Percentiles rank a stretch among this genome's conserved stretches.
Conservation (phyloP, 2,329 filamentous ascomycete species). For the Colletotrichum theobromicola region DNA sequence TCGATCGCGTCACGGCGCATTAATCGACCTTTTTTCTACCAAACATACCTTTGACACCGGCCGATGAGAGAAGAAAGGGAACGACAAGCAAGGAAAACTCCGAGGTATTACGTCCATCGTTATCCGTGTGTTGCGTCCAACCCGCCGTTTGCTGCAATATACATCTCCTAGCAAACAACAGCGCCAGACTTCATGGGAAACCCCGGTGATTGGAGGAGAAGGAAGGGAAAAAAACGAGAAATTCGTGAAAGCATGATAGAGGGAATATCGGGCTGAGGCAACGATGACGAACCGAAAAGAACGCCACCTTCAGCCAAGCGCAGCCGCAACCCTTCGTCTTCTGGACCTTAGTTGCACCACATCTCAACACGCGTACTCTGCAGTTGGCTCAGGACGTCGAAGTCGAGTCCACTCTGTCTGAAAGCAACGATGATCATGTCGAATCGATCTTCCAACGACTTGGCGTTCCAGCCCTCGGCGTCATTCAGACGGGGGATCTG, state of each 20-base stretch:
- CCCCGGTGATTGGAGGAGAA: background rate
- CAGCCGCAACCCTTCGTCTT: constrained; percentile 2
- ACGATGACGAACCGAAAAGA: background rate
- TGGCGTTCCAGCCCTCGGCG: constrained; percentile 38
- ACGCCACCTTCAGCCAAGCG: background rate
- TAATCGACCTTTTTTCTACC: constrained; percentile 17
- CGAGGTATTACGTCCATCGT: constrained; percentile 5
- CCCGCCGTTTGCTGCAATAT: background rate
- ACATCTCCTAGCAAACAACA: background rate
- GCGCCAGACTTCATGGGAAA: background rate
- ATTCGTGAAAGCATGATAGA: background rate
- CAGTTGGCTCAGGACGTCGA: constrained; percentile 39
- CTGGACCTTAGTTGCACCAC: constrained; percentile 35
- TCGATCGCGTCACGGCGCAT: constrained; percentile 3
- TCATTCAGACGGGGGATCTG: constrained; percentile 42
- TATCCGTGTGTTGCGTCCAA: background rate
- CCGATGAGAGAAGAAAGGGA: background rate
- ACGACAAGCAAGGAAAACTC: background rate
- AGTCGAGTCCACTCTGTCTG: constrained; percentile 47
- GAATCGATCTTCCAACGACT: constrained; percentile 40
- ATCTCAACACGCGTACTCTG: constrained; percentile 39
- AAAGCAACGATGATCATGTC: constrained; percentile 49
- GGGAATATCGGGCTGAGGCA: background rate
- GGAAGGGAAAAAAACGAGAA: background rate
- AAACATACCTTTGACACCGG: constrained; percentile 7